A percentile compares a stretch with the other conserved stretches of the same genome.
Conservation (phyloP, 1,284 basidiomycete species). For the Taiwanofungus camphoratus region DNA sequence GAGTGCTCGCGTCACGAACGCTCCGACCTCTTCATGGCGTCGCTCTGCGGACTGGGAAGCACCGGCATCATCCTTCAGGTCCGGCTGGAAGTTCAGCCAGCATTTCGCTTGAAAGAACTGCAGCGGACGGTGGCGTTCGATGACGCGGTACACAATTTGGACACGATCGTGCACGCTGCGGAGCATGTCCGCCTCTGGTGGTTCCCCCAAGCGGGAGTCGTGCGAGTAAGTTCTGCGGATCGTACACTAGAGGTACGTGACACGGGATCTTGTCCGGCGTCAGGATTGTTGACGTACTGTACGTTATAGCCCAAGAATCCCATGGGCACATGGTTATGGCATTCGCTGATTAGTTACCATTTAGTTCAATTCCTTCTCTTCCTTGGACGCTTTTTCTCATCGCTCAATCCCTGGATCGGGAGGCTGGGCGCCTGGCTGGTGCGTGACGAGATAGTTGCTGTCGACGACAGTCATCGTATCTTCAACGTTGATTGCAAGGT, state of each 20-base stretch:
- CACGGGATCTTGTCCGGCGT: constrained; percentile 1
- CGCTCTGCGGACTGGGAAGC: constrained; percentile 90
- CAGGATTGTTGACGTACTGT: constrained; percentile 10
- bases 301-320: constrained; percentile 41
- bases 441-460: constrained; percentile 38
- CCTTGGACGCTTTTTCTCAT: constrained; percentile 52
- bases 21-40: constrained; percentile 82
- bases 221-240: constrained; percentile 73
- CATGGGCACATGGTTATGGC: constrained; percentile 60
- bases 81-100: constrained; percentile 74
- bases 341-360: constrained; percentile 68
- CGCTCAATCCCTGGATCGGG: constrained; percentile 50
- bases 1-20: constrained; percentile 62
- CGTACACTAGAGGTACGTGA: constrained; percentile 69
- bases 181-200: constrained; percentile 95
- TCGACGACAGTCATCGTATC: constrained; percentile 74
- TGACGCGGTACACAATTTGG: constrained; percentile 50
- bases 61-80: constrained; percentile 87
- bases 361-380: constrained; percentile 78
- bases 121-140: constrained; percentile 66
- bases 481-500: constrained; percentile 85
- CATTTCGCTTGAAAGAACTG: constrained; percentile 80
- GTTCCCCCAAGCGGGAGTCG: constrained; percentile 78
- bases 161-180: constrained; percentile 55
- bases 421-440: constrained; percentile 60